Evolutionary conservation across 495 filamentous ascomycete species (phyloP), one percentile per base, ranked within the genome.

Genomic region (Parmelia sp.): DNA sequence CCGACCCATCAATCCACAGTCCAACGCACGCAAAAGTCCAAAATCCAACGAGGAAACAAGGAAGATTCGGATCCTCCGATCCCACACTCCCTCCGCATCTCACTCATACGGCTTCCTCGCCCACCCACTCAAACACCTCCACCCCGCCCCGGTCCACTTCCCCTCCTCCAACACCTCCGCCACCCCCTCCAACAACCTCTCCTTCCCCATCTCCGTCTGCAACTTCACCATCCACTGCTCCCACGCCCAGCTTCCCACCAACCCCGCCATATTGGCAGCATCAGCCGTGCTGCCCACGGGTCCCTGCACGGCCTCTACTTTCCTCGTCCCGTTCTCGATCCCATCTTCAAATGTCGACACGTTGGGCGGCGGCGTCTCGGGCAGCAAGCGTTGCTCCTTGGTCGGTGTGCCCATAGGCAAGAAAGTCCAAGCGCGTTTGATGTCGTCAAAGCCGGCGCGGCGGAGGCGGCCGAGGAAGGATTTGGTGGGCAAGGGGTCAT

Each of bases 161-260:
- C 90, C 91, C 72, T 98, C 94, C 71, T 95, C 90, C 67, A 97
- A 78, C 12, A 96, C 83, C 64, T 82, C 82, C 17, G 87, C 87
- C 45, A 97, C 84, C 11, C 88, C 88, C 65, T 92, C 89, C 64
- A 96, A 81, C 44, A 90, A 77, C 17, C 82, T 79, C 40, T 84
- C 85, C 15, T 84, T 83, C 9, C 88, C 88, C 80, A 89, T 91
- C 78, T 96, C 92, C 72, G 86, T 81, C 74, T 92, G 87, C 70
- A 92, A 77, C 75, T 88, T 90, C 66, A 97, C 71, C 74, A 97
- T 82, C 94, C 94, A 97, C 74, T 90, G 88, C 82, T 97, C 94
- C 93, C 93, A 98, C 68, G 87, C 83, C 91, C 93, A 96, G 33
- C 87, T 85, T 17, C 92, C 94, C 7, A 96, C 84, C 23, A 97